Evolutionary conservation across 305 asterid species (phyloP).

Genomic region (Fraxinus ornus): DNA sequence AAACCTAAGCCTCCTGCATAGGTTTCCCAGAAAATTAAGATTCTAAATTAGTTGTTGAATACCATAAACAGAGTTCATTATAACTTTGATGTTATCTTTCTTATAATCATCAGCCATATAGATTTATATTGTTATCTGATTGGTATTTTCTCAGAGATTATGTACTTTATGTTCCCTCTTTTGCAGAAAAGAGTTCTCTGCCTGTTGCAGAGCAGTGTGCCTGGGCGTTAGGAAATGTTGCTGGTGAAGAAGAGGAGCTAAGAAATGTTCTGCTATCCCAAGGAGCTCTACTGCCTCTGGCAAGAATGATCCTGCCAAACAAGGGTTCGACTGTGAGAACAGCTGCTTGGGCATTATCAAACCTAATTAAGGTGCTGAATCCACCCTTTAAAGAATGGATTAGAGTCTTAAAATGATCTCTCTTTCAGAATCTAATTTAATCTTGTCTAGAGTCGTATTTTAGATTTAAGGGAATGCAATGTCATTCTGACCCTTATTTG

Average conservation of each 20-base stretch:
- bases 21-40: not conserved
- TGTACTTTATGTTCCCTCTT: not conserved
- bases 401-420: not conserved
- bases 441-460: not conserved
- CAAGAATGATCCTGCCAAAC: conserved; percentile 89
- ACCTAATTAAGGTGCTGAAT: conserved; percentile 79
- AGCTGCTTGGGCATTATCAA: conserved; percentile 98
- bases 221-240: conserved; percentile 98
- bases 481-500: not conserved
- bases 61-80: conserved; percentile 10
- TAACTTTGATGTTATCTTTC: not conserved
- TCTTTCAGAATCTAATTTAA: not conserved
- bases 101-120: not conserved
- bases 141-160: not conserved
- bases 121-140: not conserved
- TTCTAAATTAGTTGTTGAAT: conserved; percentile 1
- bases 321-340: conserved; percentile 97
- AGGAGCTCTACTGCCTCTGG: conserved; percentile 89
- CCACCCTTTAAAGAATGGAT: conserved; percentile 18
- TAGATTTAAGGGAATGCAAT: not conserved
- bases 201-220: conserved; percentile 99
- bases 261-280: conserved; percentile 73
- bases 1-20: not conserved
- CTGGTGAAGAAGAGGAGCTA: conserved; percentile 93
- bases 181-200: conserved; percentile 73